Conservation (phyloP, 2,329 filamentous ascomycete species). For the Alternaria alternata region DNA sequence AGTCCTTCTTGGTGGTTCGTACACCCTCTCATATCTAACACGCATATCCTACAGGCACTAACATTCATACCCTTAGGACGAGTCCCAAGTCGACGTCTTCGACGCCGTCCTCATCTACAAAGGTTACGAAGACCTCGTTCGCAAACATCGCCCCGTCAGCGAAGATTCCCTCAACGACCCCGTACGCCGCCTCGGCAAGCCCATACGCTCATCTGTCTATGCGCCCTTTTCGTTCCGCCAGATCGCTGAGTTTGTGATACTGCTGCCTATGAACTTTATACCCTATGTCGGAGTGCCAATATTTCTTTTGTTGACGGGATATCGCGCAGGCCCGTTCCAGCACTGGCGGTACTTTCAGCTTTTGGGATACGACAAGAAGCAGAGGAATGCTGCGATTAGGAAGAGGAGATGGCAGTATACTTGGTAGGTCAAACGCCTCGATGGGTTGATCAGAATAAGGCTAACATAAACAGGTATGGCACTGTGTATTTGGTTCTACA, state of each 20-base stretch:
- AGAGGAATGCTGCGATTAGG: constrained; percentile 74
- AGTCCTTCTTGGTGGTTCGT: constrained; percentile 58
- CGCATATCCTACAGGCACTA: background rate
- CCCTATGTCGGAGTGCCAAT: constrained; percentile 83
- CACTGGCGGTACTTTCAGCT: constrained; percentile 92
- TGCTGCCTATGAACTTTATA: constrained; percentile 80
- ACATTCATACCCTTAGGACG: constrained; percentile 56
- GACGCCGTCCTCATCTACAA: constrained; percentile 78
- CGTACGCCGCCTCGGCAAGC: constrained; percentile 82
- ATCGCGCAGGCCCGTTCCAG: constrained; percentile 84
- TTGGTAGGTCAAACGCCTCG: constrained; percentile 61
- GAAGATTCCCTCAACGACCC: constrained; percentile 73
- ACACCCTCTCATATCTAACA: background rate
- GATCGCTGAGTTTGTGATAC: constrained; percentile 78
- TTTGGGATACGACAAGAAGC: constrained; percentile 74
- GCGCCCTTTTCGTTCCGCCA: constrained; percentile 91
- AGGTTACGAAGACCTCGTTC: constrained; percentile 67
- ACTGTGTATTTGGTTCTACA: constrained; percentile 84
- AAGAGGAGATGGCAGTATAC: constrained; percentile 81
- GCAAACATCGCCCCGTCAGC: constrained; percentile 62
- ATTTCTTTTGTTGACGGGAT: constrained; percentile 88
- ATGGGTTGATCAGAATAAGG: background rate
- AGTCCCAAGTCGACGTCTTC: constrained; percentile 80
- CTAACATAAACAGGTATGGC: constrained; percentile 69
- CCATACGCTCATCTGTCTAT: constrained; percentile 78